These are phyloP conservation scores for Sporothrix schenckii DNA, from an alignment of 2,329 filamentous ascomycete genomes.

Conservation along the genomic window DNA sequence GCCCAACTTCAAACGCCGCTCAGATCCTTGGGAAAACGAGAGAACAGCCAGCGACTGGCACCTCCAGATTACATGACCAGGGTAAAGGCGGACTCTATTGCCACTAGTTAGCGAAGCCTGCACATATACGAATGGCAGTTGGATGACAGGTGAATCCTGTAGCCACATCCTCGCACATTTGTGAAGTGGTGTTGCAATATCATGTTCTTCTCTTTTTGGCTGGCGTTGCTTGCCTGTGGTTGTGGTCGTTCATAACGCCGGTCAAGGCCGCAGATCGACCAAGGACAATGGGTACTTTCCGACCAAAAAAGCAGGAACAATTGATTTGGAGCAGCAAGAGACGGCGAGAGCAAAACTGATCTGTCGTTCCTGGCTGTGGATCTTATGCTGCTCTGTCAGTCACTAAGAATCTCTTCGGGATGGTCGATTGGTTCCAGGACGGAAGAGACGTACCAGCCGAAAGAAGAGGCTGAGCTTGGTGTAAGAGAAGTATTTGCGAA, in stretches of 20 bases:
- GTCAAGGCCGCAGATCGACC: neutral
- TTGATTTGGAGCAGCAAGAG: too few species aligned
- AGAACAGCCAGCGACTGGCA: neutral
- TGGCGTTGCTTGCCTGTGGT: neutral
- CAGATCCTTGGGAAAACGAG: neutral
- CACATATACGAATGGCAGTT: neutral
- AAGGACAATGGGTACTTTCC: neutral
- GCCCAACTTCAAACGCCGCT: neutral
- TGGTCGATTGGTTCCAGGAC: constrained; percentile 11
- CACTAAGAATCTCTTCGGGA: neutral
- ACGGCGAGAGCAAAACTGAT: neutral
- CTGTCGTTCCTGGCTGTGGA: constrained; percentile 23
- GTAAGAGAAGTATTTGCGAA: neutral
- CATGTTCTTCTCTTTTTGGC: neutral
- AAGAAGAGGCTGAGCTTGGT: constrained; percentile 18
- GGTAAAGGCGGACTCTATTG: neutral
- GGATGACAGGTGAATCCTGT: constrained; percentile 10
- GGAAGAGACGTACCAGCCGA: constrained; percentile 3
- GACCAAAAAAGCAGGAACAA: neutral
- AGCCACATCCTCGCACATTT: neutral
- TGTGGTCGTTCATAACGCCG: neutral
- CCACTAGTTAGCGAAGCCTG: neutral
- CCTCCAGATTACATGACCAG: neutral
- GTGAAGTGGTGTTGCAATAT: neutral
- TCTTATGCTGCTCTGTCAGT: constrained; percentile 18